Evolutionary conservation across 2,329 filamentous ascomycete species (phyloP), one percentile per base, ranked within the genome.

Genomic region (Helicocarpus griseus): DNA sequence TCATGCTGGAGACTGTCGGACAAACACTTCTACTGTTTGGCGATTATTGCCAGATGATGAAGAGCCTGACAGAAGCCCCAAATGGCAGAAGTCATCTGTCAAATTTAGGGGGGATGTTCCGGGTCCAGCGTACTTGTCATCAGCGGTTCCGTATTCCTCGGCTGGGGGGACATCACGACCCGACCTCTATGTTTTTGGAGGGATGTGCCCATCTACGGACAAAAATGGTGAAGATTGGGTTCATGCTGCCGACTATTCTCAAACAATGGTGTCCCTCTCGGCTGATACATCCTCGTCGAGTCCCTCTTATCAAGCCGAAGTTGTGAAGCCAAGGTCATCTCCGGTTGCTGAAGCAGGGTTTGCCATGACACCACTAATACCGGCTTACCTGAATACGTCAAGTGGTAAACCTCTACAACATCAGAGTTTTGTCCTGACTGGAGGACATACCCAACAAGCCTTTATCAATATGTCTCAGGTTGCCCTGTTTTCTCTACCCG

Each of bases 381-480:
- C 87, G 0, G 85, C 86, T 1, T 83, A 81, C 58, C 83, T 84
- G 19, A 86, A 86, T 62, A 77, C 77, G 4, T 82, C 80, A 6
- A 70, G 69, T 14, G 83, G 80, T 2, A 74, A 75, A 2, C 73
- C 84, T 38, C 85, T 82, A 4, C 85, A 89, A 63, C 82, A 90
- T 63, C 82, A 85, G 56, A 83, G 84, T 59, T 91, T 88, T 58
- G 80, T 95, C 11, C 71, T 96, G 21, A 72, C 96, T 14, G 91
- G 90, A 38, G 91, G 91, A 0, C 89, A 96, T 64, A 95, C 89
- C 0, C 76, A 81, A 58, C 69, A 74, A 14, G 90, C 89, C 0
- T 96, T 95, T 64, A 84, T 96, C 70, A 95, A 96, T 66, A 96
- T 95, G 85, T 94, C 88, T 52, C 87, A 89, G 40, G 81, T 91